Base-by-base conservation (phyloP, 345 rosid genomes). In the Isatis tinctoria region DNA sequence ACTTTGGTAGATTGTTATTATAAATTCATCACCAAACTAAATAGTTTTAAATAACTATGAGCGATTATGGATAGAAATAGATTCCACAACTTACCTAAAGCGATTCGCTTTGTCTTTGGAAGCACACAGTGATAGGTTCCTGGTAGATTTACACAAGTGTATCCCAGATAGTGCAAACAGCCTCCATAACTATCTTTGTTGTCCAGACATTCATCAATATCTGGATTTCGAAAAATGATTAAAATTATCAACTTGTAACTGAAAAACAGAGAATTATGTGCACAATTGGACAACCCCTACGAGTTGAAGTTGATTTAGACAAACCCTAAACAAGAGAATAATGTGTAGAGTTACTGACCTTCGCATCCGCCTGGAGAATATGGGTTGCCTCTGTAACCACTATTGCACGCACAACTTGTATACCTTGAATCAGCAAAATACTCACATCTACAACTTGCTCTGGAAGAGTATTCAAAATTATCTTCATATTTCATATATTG, bases 111-210 rank as follows among this genome's bases (percentile, higher is more conserved):
- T 10, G 13, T 11, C 6, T 51, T 11, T 13, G 27, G 5, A 35
- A 8, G 3, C 7, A 11, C 28, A 13, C 57, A 51, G 1, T 2
- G 2, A 51, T 24, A 24, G n/a, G 1, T 3, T 11, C 57, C 57
- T 28, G 6, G 32, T 10, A 24, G 0, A 51, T 51, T 51, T 14
- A 51, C 32, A 51, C 57, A 51, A 51, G 4, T 10, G 10, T 0
- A 5, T 24, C 1, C 0, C 12, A 0, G 0, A 18, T 24, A 8
- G 3, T 8, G 3, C 1, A 0, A 0, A 18, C 12, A 24, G 28
- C n/a, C n/a, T n/a, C n/a, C n/a, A n/a, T n/a, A n/a, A n/a, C n/a
- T n/a, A n/a, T 10, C 12, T 49, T 20, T 22, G 12, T 24, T 24
- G 10, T 51, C 57, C 24, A 10, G 57, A 13, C 57, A 51, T 24